Evolutionary conservation across 352 stramenopile species (phyloP), one percentile per base, ranked within the genome.

Genomic region (Globisporangium okanoganense): DNA sequence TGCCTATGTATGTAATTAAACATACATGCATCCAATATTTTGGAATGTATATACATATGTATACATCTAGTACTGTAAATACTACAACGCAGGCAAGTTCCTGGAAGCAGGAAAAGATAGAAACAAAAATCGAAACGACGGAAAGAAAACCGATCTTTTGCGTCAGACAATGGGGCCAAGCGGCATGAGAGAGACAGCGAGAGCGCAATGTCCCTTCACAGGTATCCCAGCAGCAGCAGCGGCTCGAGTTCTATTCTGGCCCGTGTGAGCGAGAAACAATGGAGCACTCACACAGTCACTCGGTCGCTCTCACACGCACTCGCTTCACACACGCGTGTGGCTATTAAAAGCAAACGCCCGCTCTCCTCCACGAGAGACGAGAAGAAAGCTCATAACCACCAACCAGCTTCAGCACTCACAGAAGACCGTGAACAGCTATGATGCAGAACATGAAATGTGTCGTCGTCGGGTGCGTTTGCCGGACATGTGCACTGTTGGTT

Each of bases 391-490:
- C 41, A 27, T 16, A 48, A 27, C n/a, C n/a, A 48, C 41, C 38
- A 53, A 14, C n/a, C 13, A 6, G 24, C 14, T 16, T 2, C 4
- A 36, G 6, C 25, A 24, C 3, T 53, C 14, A 14, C 22, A 22
- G 12, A 14, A 3, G 36, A 41, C 9, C 43, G 9, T 49, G 58
- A 18, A 58, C 16, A 61, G 66, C 65, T 55, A 97, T 97, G 90
- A 97, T 97, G 90, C 92, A 98, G 79, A 97, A 97, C 78, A 98
- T 98, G 80, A 98, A 98, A 75, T 98, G 92, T 69, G 92, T 98
- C 49, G 83, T 96, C 53, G 88, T 94, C 41, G 88, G 85, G 80
- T 92, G 58, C 59, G 78, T 89, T 16, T 55, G 41, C 51, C n/a
- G n/a, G n/a, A n/a, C 7, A 33, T 43, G 52, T 29, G n/a, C 27